Conservation (phyloP, 2,329 filamentous ascomycete species). For the Dactylonectria macrodidyma region DNA sequence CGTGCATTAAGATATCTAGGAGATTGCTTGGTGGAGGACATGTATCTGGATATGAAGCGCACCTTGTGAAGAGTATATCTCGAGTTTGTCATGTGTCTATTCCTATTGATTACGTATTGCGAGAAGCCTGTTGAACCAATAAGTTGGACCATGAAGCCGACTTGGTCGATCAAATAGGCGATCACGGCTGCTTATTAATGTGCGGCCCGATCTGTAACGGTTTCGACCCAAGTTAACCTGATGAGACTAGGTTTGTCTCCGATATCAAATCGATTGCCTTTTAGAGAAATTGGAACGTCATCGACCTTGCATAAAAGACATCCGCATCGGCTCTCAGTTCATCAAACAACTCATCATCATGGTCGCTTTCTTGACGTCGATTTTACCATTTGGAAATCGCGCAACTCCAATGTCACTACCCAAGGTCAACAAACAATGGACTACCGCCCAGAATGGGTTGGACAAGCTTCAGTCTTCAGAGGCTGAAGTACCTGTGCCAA, state of each 20-base stretch:
- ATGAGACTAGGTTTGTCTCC: not conserved
- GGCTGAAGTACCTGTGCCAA: slow-evolving; percentile 62
- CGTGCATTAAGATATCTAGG: slow-evolving; percentile 34
- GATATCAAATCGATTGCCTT: not conserved
- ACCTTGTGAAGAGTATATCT: slow-evolving; percentile 16
- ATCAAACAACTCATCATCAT: slow-evolving; percentile 25
- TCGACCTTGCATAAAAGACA: slow-evolving; percentile 8
- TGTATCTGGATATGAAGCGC: slow-evolving; percentile 31
- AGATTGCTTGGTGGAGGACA: slow-evolving; percentile 23
- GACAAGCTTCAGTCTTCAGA: slow-evolving; percentile 65
- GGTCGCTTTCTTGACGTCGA: slow-evolving; percentile 42
- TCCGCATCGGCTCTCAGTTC: slow-evolving; percentile 7
- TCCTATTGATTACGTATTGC: not conserved
- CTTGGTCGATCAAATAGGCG: not conserved
- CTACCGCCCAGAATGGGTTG: slow-evolving; percentile 68
- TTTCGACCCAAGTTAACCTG: not conserved
- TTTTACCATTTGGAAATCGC: slow-evolving; percentile 39
- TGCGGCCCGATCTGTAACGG: not conserved
- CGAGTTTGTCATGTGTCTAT: not conserved
- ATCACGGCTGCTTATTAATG: slow-evolving; percentile 2
- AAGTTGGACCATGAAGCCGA: not conserved
- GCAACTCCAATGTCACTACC: slow-evolving; percentile 32
- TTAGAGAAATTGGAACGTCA: not conserved
- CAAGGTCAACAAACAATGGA: slow-evolving; percentile 66
- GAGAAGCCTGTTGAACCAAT: not conserved